Evolutionary conservation across 2,329 filamentous ascomycete species (phyloP).

Genomic region (Fusarium sp.): DNA sequence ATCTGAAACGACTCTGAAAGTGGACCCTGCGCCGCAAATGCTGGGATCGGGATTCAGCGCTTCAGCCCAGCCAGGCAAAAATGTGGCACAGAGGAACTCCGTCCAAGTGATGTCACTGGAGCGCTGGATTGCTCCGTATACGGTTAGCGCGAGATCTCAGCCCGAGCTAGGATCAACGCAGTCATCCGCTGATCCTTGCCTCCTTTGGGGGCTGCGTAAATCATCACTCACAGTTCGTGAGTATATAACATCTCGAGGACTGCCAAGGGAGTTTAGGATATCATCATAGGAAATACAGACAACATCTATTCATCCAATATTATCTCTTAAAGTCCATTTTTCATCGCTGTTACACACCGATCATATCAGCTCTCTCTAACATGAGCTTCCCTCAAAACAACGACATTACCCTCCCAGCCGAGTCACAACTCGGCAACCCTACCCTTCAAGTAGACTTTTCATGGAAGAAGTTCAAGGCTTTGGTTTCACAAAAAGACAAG

Average conservation of each 20-base stretch:
- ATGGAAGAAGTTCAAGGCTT: conserved; percentile 31
- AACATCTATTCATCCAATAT: background rate
- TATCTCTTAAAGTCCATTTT: background rate
- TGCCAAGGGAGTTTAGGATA: background rate
- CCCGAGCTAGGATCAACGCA: background rate
- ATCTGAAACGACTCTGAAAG: background rate
- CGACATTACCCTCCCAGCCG: background rate
- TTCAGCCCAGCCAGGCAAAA: background rate
- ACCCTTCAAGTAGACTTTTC: conserved; percentile 30
- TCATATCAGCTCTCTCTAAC: background rate
- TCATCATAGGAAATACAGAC: background rate
- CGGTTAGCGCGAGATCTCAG: background rate
- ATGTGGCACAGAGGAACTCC: background rate
- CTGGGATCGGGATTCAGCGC: background rate
- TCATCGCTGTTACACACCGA: background rate
- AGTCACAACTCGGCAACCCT: background rate
- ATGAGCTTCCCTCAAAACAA: background rate
- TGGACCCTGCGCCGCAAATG: background rate
- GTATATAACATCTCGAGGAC: background rate
- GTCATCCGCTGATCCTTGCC: background rate
- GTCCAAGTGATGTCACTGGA: background rate
- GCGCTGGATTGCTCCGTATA: background rate
- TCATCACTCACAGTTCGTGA: background rate
- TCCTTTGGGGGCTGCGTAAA: background rate
- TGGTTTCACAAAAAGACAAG: conserved; percentile 15